These are phyloP conservation scores for Vigna mungo DNA, from an alignment of 306 rosid genomes.

Conservation along the genomic window DNA sequence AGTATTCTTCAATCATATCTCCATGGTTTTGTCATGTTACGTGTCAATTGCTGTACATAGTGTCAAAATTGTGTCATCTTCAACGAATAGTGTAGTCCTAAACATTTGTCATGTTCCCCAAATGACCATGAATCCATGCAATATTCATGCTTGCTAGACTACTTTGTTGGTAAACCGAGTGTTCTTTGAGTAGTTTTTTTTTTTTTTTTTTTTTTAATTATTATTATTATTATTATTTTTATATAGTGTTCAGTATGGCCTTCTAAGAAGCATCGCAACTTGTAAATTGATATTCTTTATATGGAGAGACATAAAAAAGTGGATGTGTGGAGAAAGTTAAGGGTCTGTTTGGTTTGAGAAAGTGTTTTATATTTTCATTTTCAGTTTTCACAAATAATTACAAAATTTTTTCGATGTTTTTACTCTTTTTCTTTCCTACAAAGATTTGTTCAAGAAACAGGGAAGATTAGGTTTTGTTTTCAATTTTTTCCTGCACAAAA, in stretches of 20 bases:
- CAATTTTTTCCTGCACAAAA: neutral
- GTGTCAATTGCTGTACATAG: neutral
- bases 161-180: neutral
- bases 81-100: neutral
- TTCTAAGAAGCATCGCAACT: slow-evolving; percentile 4
- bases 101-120: neutral
- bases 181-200: slow-evolving; percentile 10
- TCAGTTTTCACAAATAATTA: neutral
- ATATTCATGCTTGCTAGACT: slow-evolving; percentile 32
- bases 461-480: neutral
- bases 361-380: neutral
- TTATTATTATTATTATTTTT: neutral
- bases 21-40: slow-evolving; percentile 14
- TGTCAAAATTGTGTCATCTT: neutral
- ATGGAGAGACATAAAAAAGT: neutral
- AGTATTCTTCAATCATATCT: slow-evolving; percentile 43
- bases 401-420: neutral
- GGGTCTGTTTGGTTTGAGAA: neutral
- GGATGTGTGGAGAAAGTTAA: neutral
- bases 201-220: no score
- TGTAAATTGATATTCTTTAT: neutral
- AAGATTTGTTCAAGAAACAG: neutral
- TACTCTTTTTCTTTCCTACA: neutral
- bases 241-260: slow-evolving; percentile 14
- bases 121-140: neutral